These are phyloP conservation scores for Boletus rufocinnamomeus DNA, from an alignment of 768 basidiomycete genomes.

Conservation along the genomic window DNA sequence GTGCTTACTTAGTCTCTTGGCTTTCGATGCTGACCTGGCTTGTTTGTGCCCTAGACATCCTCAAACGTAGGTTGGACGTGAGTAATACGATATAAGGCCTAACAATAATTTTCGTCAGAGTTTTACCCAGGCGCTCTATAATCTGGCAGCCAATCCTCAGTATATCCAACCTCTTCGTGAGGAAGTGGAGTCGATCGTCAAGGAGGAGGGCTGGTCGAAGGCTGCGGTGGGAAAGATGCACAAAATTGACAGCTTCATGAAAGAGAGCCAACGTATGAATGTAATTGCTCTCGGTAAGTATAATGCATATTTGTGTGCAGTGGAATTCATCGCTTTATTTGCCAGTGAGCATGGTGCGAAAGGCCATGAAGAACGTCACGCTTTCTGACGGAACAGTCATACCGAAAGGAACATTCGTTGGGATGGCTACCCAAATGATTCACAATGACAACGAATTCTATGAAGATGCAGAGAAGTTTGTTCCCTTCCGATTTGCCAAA, in stretches of 20 bases:
- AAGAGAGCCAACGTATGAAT: conserved; percentile 29
- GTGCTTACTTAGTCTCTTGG: neutral
- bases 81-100: neutral
- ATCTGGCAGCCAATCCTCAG: conserved; percentile 16
- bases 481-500: conserved; percentile 15
- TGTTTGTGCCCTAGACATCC: conserved; percentile 2
- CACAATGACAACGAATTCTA: conserved; percentile 32
- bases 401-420: conserved; percentile 35
- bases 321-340: neutral
- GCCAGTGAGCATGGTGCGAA: conserved; percentile 12
- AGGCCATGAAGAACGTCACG: conserved; percentile 13
- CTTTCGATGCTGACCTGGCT: neutral
- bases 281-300: conserved; percentile 31
- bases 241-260: conserved; percentile 24
- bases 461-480: conserved; percentile 27
- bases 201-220: conserved; percentile 21
- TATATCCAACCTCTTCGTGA: conserved; percentile 19
- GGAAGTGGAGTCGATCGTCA: conserved; percentile 15
- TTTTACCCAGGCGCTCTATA: conserved; percentile 13
- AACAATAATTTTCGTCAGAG: neutral
- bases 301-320: neutral
- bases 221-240: conserved; percentile 17
- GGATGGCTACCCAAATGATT: conserved; percentile 22
- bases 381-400: conserved; percentile 42
- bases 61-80: conserved; percentile 6